phyloP scores from a whole-genome alignment of 73 alveolate genomes.

The Tetrahymena malaccensis region DNA sequence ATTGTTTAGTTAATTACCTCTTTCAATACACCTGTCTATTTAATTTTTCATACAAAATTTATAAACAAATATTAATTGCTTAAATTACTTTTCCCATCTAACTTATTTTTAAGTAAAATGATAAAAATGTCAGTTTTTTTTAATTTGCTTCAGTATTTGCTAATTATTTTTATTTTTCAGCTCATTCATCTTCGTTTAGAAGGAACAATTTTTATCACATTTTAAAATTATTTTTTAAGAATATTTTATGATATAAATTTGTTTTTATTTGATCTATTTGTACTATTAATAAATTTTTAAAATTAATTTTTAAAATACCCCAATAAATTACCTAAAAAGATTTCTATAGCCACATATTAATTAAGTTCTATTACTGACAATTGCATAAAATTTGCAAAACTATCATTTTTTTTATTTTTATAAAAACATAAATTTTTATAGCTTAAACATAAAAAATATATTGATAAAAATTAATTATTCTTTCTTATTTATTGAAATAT shows the following conservation, averaged over 20 bases:
- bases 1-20: no score
- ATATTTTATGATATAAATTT: no score
- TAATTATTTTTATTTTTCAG: no score
- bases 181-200: not conserved
- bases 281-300: not conserved
- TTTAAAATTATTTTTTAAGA: no score
- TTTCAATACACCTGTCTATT: not conserved
- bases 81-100: not conserved
- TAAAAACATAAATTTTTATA: no score
- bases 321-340: not conserved
- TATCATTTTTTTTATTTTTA: not conserved
- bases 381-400: not conserved
- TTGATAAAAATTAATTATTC: no score
- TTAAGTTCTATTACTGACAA: not conserved
- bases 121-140: not conserved
- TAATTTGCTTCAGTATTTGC: no score
- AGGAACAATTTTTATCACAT: no score
- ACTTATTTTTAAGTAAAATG: not conserved
- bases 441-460: no score
- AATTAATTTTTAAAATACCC: not conserved
- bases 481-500: no score
- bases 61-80: no score
- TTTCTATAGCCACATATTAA: not conserved
- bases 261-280: not conserved
- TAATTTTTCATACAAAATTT: not conserved